Evolutionary conservation across 306 rosid genomes (phyloP).

Genomic region (Quercus ilex): DNA sequence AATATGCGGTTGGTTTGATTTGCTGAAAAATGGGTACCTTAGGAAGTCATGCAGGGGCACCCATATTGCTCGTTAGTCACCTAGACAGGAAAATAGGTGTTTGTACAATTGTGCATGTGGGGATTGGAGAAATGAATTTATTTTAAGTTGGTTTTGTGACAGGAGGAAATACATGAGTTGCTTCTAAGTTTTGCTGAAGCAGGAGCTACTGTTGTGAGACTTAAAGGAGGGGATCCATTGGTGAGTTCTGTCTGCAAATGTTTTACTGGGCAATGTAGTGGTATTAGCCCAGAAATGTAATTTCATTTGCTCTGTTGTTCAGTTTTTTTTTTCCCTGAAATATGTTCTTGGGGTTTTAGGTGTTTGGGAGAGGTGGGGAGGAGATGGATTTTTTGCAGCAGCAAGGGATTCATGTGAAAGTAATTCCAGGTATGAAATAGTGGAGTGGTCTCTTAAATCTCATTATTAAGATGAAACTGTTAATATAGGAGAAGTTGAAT

Average conservation of each 20-base stretch:
- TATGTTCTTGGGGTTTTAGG: constrained; percentile 42
- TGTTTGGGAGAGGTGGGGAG: constrained; percentile 98
- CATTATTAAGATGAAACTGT: constrained; percentile 15
- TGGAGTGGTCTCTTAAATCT: background rate
- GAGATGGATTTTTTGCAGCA: constrained; percentile 97
- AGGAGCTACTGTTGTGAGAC: constrained; percentile 91
- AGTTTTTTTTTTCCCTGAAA: background rate
- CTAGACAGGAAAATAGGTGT: background rate
- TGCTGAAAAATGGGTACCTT: too few relatives aligned
- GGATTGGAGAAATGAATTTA: background rate
- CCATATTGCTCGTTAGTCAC: too few relatives aligned
- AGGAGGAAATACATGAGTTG: constrained; percentile 97
- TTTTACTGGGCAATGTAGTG: constrained; percentile 2
- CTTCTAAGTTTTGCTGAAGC: constrained; percentile 95
- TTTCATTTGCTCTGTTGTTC: constrained; percentile 4
- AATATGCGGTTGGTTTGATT: too few relatives aligned
- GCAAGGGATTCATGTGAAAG: constrained; percentile 85
- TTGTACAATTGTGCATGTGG: background rate
- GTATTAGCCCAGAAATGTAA: background rate
- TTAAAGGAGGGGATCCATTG: constrained; percentile 98
- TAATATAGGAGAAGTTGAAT: background rate
- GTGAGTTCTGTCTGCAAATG: constrained; percentile 42
- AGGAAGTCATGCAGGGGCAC: too few relatives aligned
- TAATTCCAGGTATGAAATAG: constrained; percentile 75
- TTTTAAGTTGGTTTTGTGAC: constrained; percentile 19